phyloP scores from a whole-genome alignment of 2,329 filamentous ascomycete species.

The Bipolaris cookei region DNA sequence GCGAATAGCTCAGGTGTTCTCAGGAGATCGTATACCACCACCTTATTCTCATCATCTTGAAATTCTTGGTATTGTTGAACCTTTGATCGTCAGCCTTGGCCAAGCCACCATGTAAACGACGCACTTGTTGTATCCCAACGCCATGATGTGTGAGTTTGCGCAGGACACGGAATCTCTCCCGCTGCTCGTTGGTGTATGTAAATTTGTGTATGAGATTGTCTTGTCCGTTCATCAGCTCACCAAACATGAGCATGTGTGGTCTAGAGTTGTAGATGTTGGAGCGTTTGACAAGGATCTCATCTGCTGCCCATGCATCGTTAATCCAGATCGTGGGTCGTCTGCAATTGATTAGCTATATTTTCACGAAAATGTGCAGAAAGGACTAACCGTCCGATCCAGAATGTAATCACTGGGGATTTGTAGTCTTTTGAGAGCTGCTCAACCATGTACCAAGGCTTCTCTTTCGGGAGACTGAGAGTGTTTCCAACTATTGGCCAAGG shows the following conservation, averaged over 20 bases:
- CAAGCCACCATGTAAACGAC: too few species aligned
- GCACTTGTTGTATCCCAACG: constrained; percentile 57
- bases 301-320: constrained; percentile 56
- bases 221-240: constrained; percentile 44
- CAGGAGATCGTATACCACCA: constrained; percentile 58
- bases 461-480: constrained; percentile 60
- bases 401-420: constrained; percentile 59
- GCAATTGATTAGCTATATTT: background rate
- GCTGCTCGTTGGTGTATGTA: constrained; percentile 34
- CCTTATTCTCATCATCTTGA: constrained; percentile 64
- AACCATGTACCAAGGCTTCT: constrained; percentile 65
- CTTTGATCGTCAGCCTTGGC: background rate
- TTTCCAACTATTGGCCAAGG: constrained; percentile 63
- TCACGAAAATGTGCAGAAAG: accelerated
- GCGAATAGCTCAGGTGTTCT: constrained; percentile 57
- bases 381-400: constrained; percentile 55
- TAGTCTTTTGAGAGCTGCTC: constrained; percentile 60
- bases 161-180: constrained; percentile 40
- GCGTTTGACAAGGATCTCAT: constrained; percentile 61
- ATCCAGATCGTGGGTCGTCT: constrained; percentile 48
- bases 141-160: constrained; percentile 44
- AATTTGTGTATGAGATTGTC: constrained; percentile 46
- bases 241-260: constrained; percentile 55
- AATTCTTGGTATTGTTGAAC: constrained; percentile 58
- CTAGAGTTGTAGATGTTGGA: constrained; percentile 61